phyloP scores from a whole-genome alignment of 164 flowering plant species.

The Stephania yunnanensis region DNA sequence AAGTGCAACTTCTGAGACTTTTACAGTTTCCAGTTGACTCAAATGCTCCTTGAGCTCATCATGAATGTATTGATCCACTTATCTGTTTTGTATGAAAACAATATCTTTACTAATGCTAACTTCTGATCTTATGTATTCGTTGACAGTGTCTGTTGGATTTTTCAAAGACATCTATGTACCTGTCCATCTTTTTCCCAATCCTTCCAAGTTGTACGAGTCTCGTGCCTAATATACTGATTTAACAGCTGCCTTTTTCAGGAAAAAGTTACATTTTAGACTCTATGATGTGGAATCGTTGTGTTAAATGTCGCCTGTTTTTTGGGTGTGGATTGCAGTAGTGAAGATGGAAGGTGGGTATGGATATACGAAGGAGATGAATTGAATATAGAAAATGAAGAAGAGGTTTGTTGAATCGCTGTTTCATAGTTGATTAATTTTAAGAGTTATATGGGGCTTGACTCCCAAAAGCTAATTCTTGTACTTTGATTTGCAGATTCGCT shows the following conservation, averaged over 20 bases:
- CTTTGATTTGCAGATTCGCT: conserved; percentile 54
- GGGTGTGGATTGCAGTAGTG: conserved; percentile 28
- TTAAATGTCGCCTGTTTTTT: background rate
- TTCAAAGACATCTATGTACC: conserved; percentile 75
- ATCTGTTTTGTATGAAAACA: background rate
- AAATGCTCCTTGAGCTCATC: background rate
- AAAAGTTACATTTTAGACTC: too few relatives aligned
- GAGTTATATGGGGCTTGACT: background rate
- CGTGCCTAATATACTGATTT: background rate
- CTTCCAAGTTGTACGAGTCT: conserved; percentile 39
- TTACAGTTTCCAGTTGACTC: background rate
- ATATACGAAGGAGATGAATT: conserved; percentile 24
- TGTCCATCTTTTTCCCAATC: conserved; percentile 43
- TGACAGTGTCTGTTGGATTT: conserved; percentile 85
- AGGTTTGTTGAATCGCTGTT: conserved; percentile 33
- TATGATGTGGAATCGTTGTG: background rate
- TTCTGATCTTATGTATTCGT: conserved; percentile 5
- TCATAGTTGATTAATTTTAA: background rate
- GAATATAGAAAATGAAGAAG: conserved; percentile 40
- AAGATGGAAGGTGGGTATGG: conserved; percentile 56
- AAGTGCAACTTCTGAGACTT: background rate
- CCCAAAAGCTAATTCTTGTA: conserved; percentile 1
- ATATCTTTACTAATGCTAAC: conserved; percentile 1
- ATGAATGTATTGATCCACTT: conserved; percentile 1
- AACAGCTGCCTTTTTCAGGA: background rate